phyloP scores from a whole-genome alignment of 441 rosid genomes.

The Croton setiger region DNA sequence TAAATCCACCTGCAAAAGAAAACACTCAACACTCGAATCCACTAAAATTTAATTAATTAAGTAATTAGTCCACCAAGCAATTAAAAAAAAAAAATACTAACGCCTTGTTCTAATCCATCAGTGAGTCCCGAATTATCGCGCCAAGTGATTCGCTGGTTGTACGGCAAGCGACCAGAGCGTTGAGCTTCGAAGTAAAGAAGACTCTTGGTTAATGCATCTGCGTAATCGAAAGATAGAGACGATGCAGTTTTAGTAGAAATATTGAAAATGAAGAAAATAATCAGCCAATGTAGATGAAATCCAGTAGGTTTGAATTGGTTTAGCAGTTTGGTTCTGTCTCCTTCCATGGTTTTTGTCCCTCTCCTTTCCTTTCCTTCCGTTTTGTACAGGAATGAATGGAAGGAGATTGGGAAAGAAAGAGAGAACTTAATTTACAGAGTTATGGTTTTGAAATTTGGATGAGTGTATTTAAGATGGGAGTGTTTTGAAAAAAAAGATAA shows the following conservation, averaged over 20 bases:
- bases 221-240: constrained; percentile 44
- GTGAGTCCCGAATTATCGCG: constrained; percentile 92
- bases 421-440: background rate
- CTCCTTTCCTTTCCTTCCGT: constrained; percentile 11
- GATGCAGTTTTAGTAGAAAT: constrained; percentile 11
- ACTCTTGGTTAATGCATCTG: constrained; percentile 77
- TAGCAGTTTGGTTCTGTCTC: constrained; percentile 10
- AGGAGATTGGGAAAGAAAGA: constrained; percentile 10
- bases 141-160: constrained; percentile 84
- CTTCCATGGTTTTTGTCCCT: constrained; percentile 21
- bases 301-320: constrained; percentile 1
- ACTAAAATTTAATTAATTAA: background rate
- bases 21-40: background rate
- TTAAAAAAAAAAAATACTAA: constrained; percentile 24
- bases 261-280: constrained; percentile 29
- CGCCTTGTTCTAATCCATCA: constrained; percentile 95
- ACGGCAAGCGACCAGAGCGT: constrained; percentile 87
- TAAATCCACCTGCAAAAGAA: constrained; percentile 62
- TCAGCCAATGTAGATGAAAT: constrained; percentile 19
- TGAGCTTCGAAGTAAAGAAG: constrained; percentile 91
- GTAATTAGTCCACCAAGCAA: background rate
- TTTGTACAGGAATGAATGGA: constrained; percentile 24
- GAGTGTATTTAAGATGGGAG: background rate
- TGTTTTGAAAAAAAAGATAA: background rate
- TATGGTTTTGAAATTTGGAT: background rate